phyloP scores from a whole-genome alignment of 2,329 filamentous ascomycete species.

The Tolypocladium album region DNA sequence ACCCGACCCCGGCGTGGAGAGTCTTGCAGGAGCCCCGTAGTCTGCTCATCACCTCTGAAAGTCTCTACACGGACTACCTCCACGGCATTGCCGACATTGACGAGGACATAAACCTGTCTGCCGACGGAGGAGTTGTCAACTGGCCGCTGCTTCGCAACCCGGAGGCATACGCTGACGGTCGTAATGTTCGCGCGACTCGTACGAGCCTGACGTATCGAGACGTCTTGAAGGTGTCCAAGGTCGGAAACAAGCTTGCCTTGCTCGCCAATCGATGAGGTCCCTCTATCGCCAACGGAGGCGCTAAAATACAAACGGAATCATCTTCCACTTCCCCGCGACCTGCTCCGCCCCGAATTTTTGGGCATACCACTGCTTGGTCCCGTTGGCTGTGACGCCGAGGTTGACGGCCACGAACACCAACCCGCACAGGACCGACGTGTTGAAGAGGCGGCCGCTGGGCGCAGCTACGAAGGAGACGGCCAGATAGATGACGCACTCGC shows the following conservation, averaged over 20 bases:
- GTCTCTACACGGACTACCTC: conserved; percentile 59
- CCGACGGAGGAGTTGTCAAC: conserved; percentile 56
- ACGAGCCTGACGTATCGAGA: conserved; percentile 76
- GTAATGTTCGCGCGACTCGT: conserved; percentile 47
- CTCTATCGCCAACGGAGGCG: conserved; percentile 7
- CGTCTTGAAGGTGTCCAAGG: conserved; percentile 69
- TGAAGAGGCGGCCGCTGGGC: conserved; percentile 53
- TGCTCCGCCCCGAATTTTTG: conserved; percentile 60
- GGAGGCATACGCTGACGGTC: conserved; percentile 35
- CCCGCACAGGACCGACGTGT: conserved; percentile 62
- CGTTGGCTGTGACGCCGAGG: conserved; percentile 68
- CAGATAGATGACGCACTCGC: conserved; percentile 76
- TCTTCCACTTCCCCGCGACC: conserved; percentile 56
- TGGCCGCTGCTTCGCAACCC: conserved; percentile 54
- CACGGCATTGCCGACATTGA: conserved; percentile 63
- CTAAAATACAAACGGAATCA: conserved; percentile 62
- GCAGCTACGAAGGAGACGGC: conserved; percentile 66
- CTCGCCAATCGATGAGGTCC: conserved; percentile 26
- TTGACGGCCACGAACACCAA: conserved; percentile 67
- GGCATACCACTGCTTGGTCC: conserved; percentile 70
- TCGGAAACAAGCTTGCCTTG: conserved; percentile 56
- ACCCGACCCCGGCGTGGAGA: conserved; percentile 37
- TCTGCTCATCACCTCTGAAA: conserved; percentile 59
- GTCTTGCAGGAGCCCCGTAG: conserved; percentile 80
- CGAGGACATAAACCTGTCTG: conserved; percentile 54